These are phyloP conservation scores for Diaporthe vaccinii DNA, from an alignment of 2,329 filamentous ascomycete genomes.

Conservation along the genomic window DNA sequence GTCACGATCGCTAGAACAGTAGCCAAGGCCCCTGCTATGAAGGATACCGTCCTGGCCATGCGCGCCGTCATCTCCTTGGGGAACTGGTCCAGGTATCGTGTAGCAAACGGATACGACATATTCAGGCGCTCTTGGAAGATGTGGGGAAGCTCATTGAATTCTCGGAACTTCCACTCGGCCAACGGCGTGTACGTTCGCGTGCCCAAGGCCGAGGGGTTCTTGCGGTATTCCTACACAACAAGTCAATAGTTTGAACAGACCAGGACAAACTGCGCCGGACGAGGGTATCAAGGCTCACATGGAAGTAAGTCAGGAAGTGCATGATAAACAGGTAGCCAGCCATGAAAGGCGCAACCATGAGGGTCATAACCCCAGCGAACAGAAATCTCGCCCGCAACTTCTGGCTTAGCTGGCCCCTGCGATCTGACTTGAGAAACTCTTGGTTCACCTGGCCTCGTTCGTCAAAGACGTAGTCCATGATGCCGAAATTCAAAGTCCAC, in stretches of 20 bases:
- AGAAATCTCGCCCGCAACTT: constrained; percentile 83
- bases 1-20: constrained; percentile 88
- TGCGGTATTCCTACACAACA: constrained; percentile 85
- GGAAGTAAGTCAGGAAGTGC: constrained; percentile 96
- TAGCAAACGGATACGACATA: constrained; percentile 95
- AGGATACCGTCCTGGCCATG: constrained; percentile 85
- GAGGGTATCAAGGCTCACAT: constrained; percentile 64
- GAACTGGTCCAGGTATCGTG: constrained; percentile 94
- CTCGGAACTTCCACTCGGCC: constrained; percentile 97
- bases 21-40: constrained; percentile 87
- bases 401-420: constrained; percentile 82
- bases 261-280: not conserved
- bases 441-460: constrained; percentile 88
- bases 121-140: constrained; percentile 90
- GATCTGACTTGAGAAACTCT: constrained; percentile 86
- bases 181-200: constrained; percentile 92
- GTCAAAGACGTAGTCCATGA: constrained; percentile 95
- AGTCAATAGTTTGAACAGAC: constrained; percentile 17
- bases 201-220: constrained; percentile 89
- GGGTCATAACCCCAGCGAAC: constrained; percentile 87
- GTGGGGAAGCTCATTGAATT: constrained; percentile 97
- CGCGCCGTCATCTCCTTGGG: constrained; percentile 95
- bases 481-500: constrained; percentile 91
- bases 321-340: constrained; percentile 88
- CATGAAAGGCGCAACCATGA: constrained; percentile 88